Evolutionary conservation across 306 rosid genomes (phyloP), one percentile per base, ranked within the genome.

Genomic region (Prunus mume): DNA sequence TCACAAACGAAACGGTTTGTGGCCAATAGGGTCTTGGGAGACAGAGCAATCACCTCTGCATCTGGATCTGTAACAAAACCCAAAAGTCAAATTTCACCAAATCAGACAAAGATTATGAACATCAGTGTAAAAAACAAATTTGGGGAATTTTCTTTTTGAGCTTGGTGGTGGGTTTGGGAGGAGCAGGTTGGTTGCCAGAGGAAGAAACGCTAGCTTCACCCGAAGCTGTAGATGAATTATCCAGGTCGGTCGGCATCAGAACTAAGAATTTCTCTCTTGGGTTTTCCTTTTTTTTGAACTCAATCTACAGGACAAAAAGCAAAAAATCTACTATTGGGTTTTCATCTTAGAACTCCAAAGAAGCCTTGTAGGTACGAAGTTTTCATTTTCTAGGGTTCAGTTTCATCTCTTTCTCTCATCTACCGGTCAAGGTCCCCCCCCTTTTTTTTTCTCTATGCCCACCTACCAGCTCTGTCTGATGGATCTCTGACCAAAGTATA

Each of bases 1-100:
- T 93, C 98, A 18, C 98, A 93, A 0, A 93, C 89, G 73, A 93
- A 93, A 78, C 98, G 84, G 70, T 93, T 93, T 5, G 97, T 93
- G 2, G 98, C 96, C 76, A 93, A 5, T 2, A 93, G 87, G 2
- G 98, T 79, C 86, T 85, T 93, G 19, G 98, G 98, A 13, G 98
- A 93, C 79, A 93, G 76, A 75, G 97, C 91, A 70, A 93, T 88
- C 82, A 93, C 98, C 80, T 93, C 98, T 24, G 98, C 98, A 45
- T 88, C 97, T 67, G 98, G 98, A 91, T 93, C 98, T 93, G 81
- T 20, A 56, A 78, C 27, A 56, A 65, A 13, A 27, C 51, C 11
- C 75, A 28, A 28, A 17, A 50, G 27, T 7, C 28, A 19, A 74
- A 52, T 24, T 12, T 12, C 28, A 4, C 18, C 34, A 32, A 32